A percentile compares a stretch with the other conserved stretches of the same genome.
Evolutionary conservation across 495 filamentous ascomycete species (phyloP).

Genomic region (Glutinoglossum americanum): DNA sequence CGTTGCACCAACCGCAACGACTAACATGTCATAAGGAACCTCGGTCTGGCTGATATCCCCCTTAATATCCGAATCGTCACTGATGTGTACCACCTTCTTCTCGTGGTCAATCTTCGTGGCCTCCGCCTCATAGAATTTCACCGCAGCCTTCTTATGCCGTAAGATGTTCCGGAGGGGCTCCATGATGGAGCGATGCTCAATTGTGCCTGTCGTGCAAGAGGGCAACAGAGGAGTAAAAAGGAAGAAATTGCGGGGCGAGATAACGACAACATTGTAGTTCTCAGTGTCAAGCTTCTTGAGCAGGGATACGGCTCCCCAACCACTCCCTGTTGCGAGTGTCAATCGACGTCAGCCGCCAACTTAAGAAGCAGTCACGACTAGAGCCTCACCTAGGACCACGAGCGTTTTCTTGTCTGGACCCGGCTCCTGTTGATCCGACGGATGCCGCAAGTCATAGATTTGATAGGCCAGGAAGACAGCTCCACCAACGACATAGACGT

Average conservation of each 20-base stretch:
- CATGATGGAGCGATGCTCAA: constrained; percentile 99
- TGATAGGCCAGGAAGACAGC: constrained; percentile 52
- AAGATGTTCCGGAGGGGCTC: constrained; percentile 91
- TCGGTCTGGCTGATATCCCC: constrained; percentile 65
- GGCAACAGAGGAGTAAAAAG: constrained; percentile 95
- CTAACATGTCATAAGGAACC: constrained; percentile 94
- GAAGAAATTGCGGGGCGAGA: constrained; percentile 97
- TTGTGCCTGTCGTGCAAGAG: constrained; percentile 87
- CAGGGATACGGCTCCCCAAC: constrained; percentile 90
- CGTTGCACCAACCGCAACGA: constrained; percentile 90
- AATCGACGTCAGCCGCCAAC: constrained; percentile 6
- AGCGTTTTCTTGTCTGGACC: constrained; percentile 91
- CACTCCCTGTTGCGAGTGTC: constrained; percentile 40
- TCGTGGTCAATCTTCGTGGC: constrained; percentile 91
- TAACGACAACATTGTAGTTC: constrained; percentile 95
- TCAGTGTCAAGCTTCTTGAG: constrained; percentile 96
- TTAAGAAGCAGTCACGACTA: neutral
- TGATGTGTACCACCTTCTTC: constrained; percentile 67
- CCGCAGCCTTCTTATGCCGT: constrained; percentile 71
- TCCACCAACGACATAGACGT: constrained; percentile 44
- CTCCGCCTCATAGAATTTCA: constrained; percentile 96
- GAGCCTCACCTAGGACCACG: constrained; percentile 67
- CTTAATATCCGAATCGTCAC: constrained; percentile 83
- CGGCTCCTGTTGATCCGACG: constrained; percentile 54
- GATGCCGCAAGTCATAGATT: constrained; percentile 63